Evolutionary conservation across 2,329 filamentous ascomycete species (phyloP), one percentile per base, ranked within the genome.

Genomic region (Knufia fluminis): DNA sequence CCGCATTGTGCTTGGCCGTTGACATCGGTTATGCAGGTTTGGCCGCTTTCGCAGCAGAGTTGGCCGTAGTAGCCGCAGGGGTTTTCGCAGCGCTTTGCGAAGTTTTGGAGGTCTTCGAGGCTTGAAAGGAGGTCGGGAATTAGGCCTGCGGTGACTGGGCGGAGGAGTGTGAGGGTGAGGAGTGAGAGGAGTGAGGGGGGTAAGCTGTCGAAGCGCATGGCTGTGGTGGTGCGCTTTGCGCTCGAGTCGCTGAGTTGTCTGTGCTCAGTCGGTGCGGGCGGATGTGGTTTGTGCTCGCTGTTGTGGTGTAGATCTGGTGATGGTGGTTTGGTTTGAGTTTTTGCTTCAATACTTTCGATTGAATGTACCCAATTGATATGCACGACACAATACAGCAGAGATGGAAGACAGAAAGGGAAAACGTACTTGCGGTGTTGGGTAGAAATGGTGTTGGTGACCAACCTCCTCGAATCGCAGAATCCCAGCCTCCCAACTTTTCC

Each of bases 11-110:
- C 76, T 61, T 77, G 65, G 51, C 68, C 64, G 52, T 63, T 64
- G 51, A 64, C 56, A 59, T 77, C 71, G 49, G 75, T 78, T 57
- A 65, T 69, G 64, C 76, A 79, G 45, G 62, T 63, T 55, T 73
- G 62, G 36, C 59, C 64, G 2, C 66, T 57, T 22, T 59, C 57
- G 57, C 76, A 79, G 65, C 75, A 78, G 10, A 76, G 60, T 59
- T 74, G 71, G 42, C 63, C 62, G 50, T 70, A 68, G 57, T 68
- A 76, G n/a, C 76, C 76, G 56, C 76, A 79, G 7, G 68, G 65
- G 47, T 71, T 76, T 4, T 63, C 62, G 58, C 75, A 78, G 51
- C 56, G 48, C 48, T 56, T 60, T 23, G 36, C 54, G n/a, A 56
- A 45, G 49, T 56, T 51, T 49, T 55, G 56, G 8, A 55, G 46